Evolutionary conservation across 208 protist species (phyloP), one percentile per base, ranked within the genome.

Genomic region (Acanthamoeba castellanii): DNA sequence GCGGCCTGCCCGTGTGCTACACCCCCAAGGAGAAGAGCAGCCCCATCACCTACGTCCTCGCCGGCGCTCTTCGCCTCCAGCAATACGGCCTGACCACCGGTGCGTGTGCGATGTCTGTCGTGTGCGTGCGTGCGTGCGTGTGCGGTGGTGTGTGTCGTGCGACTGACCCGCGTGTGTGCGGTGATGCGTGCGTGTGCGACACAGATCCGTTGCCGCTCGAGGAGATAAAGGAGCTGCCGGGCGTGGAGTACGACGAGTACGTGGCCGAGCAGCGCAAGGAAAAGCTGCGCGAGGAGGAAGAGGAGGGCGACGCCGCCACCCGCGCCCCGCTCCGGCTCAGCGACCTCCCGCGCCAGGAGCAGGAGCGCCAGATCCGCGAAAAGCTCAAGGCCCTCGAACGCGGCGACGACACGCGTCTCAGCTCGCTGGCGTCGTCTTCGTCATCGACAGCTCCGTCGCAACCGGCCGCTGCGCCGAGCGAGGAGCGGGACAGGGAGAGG

Each of bases 1-100:
- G 87, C 37, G 61, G 64, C 22, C 87, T 92, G 3, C 87, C 87
- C 52, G 45, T 92, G 42, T 76, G 87, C 47, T 92, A 92, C 87
- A 68, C 64, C 11, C 37, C 61, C n/a, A 68, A 92, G 64, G 59
- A 70, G 27, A 74, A 92, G 55, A 45, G 32, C 34, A 74, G 64
- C 87, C 61, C 55, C n/a, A 68, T 92, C 55, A 92, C 87, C 61
- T 92, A 92, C 45, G 42, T 92, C 27, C 34, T 92, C n/a, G n/a
- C 55, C n/a, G 87, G 87, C 52, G 34, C 61, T 4, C 87, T 92
- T 18, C 87, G 64, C 27, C 87, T 68, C 13, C 87, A 92, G 34
- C 61, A 92, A 30, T 92, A 92, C 87, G 81, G 81, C 47, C 25
- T 14, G 6, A 64, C 30, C 52, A 64, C 47, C 8, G 81, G 81